Evolutionary conservation across 148 eudicot genomes (phyloP), one percentile per base, ranked within the genome.

Genomic region (Rhododendron ovatum): DNA sequence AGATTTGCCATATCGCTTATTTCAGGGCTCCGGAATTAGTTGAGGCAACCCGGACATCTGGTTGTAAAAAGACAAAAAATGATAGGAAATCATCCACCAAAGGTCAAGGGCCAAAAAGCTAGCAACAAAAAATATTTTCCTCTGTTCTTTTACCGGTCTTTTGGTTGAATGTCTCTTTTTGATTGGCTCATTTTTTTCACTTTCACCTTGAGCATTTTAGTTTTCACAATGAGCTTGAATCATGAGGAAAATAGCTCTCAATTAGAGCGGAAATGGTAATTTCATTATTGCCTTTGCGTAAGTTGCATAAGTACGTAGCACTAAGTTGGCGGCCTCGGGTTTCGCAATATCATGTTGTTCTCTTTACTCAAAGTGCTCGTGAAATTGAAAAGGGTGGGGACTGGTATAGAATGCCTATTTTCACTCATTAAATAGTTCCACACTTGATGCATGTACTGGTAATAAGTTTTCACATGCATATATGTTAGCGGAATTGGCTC

Each of bases 251-350:
- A 20, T 9, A 57, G 37, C 10, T 77, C 22, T 33, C 78, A 74
- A 33, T 30, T 30, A 35, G 81, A 63, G 67, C 20, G 74, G 47
- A 59, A 74, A 50, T 84, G 79, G 67, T n/a, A 84, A 84, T 57
- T 78, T 67, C 39, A 14, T 41, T 5, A 41, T 41, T 39, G 30
- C 82, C 59, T 48, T 43, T 84, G 51, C 61, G 9, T 55, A 14
- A 55, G 61, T 26, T 47, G 45, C 5, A 14, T 76, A 26, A 41
- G 45, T 41, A 41, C 45, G 7, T 41, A 41, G 45, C 6, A 41
- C 35, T 22, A 61, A 7, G 69, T 61, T 61, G 28, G 10, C 26
- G 26, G n/a, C 69, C 69, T 61, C 69, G 12, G 26, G 69, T 61
- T 61, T 61, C 26, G 22, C 69, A 61, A 83, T 17, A 4, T 35